Evolutionary conservation across 2,329 filamentous ascomycete species (phyloP).

Genomic region (Cytospora schulzeri): DNA sequence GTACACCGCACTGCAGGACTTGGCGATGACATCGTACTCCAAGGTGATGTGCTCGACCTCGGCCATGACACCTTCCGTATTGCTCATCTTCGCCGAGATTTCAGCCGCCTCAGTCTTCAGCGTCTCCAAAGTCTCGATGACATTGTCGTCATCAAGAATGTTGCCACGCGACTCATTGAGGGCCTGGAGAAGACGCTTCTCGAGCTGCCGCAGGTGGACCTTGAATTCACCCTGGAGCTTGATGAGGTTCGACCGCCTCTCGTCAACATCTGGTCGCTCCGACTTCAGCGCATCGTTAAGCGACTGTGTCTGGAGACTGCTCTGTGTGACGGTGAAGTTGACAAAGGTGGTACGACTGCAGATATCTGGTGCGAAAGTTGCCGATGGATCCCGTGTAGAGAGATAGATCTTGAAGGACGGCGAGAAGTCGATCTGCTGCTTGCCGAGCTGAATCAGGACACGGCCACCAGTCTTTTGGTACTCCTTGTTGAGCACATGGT

Average conservation of each 20-base stretch:
- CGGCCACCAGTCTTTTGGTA: constrained; percentile 98
- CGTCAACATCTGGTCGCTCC: constrained; percentile 94
- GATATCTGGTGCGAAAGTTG: constrained; percentile 92
- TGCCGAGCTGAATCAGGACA: constrained; percentile 96
- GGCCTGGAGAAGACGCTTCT: constrained; percentile 90
- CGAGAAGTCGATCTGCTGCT: constrained; percentile 99
- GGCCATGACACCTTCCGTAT: constrained; percentile 96
- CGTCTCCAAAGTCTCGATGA: constrained; percentile 96
- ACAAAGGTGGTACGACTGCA: constrained; percentile 98
- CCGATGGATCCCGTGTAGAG: constrained; percentile 93
- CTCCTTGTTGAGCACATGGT: constrained; percentile 98
- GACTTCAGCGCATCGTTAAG: constrained; percentile 97
- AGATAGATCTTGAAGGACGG: constrained; percentile 94
- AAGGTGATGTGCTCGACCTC: constrained; percentile 96
- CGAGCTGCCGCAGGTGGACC: constrained; percentile 91
- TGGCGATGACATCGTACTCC: constrained; percentile 90
- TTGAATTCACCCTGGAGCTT: constrained; percentile 99
- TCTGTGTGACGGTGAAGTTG: constrained; percentile 99
- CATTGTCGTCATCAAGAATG: constrained; percentile 96
- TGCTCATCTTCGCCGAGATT: constrained; percentile 92
- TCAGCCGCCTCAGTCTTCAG: constrained; percentile 97
- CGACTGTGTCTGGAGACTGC: constrained; percentile 96
- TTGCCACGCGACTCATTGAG: constrained; percentile 97
- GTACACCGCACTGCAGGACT: constrained; percentile 95
- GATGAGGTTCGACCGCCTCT: constrained; percentile 93